A percentile compares a stretch with the other conserved stretches of the same genome.
Evolutionary conservation across 306 rosid genomes (phyloP).

Genomic region (Glycine soja): DNA sequence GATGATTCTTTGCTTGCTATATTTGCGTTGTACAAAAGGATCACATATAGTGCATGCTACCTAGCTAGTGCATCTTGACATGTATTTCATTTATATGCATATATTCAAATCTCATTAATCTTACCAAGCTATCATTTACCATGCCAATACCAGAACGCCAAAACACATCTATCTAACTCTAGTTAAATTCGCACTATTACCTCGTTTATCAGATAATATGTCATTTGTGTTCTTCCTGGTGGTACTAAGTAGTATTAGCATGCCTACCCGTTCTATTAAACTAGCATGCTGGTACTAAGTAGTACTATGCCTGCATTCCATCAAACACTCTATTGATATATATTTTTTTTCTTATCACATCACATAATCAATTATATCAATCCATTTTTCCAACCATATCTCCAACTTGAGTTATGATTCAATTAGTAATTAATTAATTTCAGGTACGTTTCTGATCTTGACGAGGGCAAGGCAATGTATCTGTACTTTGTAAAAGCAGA

Average conservation of each 20-base stretch:
- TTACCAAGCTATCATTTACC: neutral
- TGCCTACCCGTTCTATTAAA: no score
- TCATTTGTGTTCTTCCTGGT: no score
- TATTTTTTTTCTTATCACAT: no score
- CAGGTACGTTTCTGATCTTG: conserved; percentile 74
- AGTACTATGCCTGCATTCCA: neutral
- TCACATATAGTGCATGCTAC: conserved; percentile 31
- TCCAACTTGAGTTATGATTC: neutral
- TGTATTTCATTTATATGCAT: conserved; percentile 23
- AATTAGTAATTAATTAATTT: conserved; percentile 21
- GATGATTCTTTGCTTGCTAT: conserved; percentile 21
- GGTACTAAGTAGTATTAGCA: no score
- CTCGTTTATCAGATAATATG: neutral
- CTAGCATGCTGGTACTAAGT: no score
- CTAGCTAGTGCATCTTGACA: conserved; percentile 46
- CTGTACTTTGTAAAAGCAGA: conserved; percentile 86
- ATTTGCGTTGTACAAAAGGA: conserved; percentile 19
- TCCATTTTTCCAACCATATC: conserved; percentile 7
- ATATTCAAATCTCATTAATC: neutral
- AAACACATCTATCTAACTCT: neutral
- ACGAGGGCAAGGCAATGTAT: conserved; percentile 82
- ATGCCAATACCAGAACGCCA: neutral
- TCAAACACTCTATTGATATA: neutral
- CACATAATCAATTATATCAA: no score
- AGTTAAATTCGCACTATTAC: neutral